A percentile compares a stretch with the other conserved stretches of the same genome.
Evolutionary conservation across 169 alveolate species (phyloP).

Genomic region (Neospora caninum): DNA sequence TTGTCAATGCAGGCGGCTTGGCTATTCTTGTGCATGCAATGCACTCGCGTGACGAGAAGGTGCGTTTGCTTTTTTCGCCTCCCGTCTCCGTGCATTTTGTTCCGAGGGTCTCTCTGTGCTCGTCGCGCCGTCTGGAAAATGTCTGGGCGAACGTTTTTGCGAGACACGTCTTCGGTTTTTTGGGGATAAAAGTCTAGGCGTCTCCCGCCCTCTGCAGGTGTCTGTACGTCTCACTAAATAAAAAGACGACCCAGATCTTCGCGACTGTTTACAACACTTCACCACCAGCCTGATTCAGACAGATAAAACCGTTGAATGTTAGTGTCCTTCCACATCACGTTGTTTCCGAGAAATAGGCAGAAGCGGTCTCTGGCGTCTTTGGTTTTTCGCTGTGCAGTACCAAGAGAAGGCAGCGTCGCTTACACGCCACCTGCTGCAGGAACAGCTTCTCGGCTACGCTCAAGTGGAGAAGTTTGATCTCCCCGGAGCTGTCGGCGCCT

Average conservation of each 20-base stretch:
- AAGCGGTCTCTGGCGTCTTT: not conserved
- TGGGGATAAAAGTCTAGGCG: too few relatives aligned
- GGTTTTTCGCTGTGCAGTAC: not conserved
- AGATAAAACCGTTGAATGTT: not conserved
- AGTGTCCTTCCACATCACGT: too few relatives aligned
- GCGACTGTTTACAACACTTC: too few relatives aligned
- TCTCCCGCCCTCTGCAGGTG: too few relatives aligned
- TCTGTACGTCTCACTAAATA: too few relatives aligned
- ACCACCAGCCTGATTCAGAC: too few relatives aligned
- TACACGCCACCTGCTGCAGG: conserved; percentile 37
- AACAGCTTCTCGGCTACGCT: not conserved
- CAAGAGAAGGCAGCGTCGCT: conserved; percentile 53
- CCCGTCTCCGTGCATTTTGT: not conserved
- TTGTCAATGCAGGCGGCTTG: conserved; percentile 26
- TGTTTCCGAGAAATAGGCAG: too few relatives aligned
- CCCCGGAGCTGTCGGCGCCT: not conserved
- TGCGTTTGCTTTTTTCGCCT: not conserved
- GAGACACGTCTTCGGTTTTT: too few relatives aligned
- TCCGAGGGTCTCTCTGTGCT: not conserved
- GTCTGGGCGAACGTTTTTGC: not conserved
- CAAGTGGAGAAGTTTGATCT: not conserved
- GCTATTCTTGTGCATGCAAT: conserved; percentile 49
- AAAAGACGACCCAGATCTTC: too few relatives aligned
- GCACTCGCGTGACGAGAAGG: not conserved
- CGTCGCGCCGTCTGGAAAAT: not conserved